Base-by-base conservation (phyloP, 2,329 filamentous ascomycete species). In the Pezicula neosporulosa region DNA sequence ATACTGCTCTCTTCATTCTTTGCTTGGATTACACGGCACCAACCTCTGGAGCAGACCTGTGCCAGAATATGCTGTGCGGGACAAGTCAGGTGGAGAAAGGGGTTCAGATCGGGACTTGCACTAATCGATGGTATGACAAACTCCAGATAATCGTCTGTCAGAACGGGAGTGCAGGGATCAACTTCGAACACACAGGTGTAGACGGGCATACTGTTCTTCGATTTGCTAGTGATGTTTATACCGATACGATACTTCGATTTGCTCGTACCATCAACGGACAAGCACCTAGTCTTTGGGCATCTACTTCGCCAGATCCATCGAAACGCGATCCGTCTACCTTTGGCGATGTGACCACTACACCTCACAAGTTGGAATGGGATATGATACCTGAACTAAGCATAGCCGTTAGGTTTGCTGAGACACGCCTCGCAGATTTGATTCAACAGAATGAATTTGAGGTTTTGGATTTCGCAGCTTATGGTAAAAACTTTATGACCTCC, bases 61-160 rank as follows among this genome's bases (percentile, higher is more conserved):
- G 92, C 69, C 91, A 90, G 66, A 99, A 97, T 69, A 97, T 99
- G 93, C 87, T 99, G 12, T 97, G 94, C 64, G 94, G 94, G 42
- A 96, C 91, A 0, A 96, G 87, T 61, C 86, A 94, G 64, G 86
- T 97, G 12, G 89, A 96, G 63, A 89, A 87, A 66, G 94, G 94
- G 4, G 89, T 99, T 2, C 94, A 99, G 71, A 91, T 97, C 42
- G 94, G 94, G 28, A 97, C 94, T 2, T 99, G 94, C 72, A 97
- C 93, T 13, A 99, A 99, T 70, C 81, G 94, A 55, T 99, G 94
- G 94, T 99, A 99, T 66, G 94, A 99, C 73, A 99, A 99, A 74
- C 78, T 99, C 44, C 94, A 99, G 67, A 97, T 99, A 56, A 97
- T 99, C 49, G 94, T 99, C 47, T 97, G 94, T 78, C 96, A 96